Evolutionary conservation across 2,329 filamentous ascomycete genomes (phyloP).

Genomic region (Pseudogymnoascus pannorum): DNA sequence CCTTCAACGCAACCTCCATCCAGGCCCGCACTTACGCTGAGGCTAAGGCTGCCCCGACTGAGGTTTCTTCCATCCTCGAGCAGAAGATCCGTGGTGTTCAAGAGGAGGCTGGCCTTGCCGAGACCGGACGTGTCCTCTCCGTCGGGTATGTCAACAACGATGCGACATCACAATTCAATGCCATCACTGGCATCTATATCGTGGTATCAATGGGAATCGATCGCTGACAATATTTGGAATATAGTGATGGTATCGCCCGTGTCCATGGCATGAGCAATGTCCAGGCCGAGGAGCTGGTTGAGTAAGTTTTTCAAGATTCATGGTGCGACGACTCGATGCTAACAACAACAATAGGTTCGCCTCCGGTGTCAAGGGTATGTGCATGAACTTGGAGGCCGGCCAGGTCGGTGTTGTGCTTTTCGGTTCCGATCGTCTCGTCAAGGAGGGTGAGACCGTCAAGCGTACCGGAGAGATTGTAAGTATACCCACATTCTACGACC

Average conservation of each 20-base stretch:
- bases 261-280: constrained; percentile 99
- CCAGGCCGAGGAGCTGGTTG: constrained; percentile 99
- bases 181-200: not conserved
- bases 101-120: constrained; percentile 91
- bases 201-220: constrained; percentile 7
- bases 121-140: constrained; percentile 97
- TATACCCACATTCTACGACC: constrained; percentile 22
- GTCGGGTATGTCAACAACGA: constrained; percentile 71
- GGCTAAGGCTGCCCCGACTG: constrained; percentile 90
- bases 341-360: constrained; percentile 64
- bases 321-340: constrained; percentile 22
- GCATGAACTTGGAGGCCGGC: constrained; percentile 99
- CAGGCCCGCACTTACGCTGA: constrained; percentile 86
- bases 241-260: constrained; percentile 99
- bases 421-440: constrained; percentile 99
- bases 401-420: constrained; percentile 99
- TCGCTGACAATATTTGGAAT: constrained; percentile 22
- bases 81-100: constrained; percentile 98
- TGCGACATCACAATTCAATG: constrained; percentile 11
- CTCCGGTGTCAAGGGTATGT: constrained; percentile 99
- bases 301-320: constrained; percentile 57
- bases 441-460: constrained; percentile 99
- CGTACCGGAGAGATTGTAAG: constrained; percentile 98
- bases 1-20: constrained; percentile 62
- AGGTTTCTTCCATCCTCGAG: constrained; percentile 99